Evolutionary conservation across 225 moss, liverwort and hornwort species (phyloP), one percentile per base, ranked within the genome.

Genomic region (Thuidium tamariscinum): DNA sequence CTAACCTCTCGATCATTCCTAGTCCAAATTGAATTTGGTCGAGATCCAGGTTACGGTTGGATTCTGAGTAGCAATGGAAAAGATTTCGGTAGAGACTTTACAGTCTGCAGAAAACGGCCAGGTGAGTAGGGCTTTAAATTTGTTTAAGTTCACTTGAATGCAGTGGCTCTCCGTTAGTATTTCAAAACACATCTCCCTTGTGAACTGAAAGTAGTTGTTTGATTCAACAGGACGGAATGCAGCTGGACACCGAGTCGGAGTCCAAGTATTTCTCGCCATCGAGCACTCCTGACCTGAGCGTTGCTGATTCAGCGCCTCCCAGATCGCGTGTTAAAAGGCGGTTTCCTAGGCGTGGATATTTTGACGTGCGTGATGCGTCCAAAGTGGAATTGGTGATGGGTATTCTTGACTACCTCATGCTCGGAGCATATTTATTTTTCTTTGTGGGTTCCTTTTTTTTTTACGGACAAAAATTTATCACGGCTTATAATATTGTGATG

Each of bases 381-480:
- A 56, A 55, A 55, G 56, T 37, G 26, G 77, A 77, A 77, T 1
- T 0, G 15, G 36, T 10, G 4, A 77, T 56, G 10, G 0, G 0
- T 0, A 0, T 1, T 30, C 30, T 79, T 19, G 11, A 19, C 41
- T 0, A 2, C 0, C 0, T 26, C 76, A 26, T 71, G 0, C 1
- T 1, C 7, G 2, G 0, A 4, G 39, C 7, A 37, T 7, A 3
- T 3, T 4, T 68, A 13, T 13, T 0, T 37, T 13, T 39, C 23
- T 13, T 13, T 12, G 37, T 0, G 37, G 37, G 11, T 22, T 67
- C 4, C 17, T 37, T 37, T 67, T 0, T 37, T 22, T 12, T 5
- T 37, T 22, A 2, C 34, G 63, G 7, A 30, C 3, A 14, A 3
- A 0, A 20, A 2, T 30, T 20, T 42, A 12, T 9, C 42, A 30